Evolutionary conservation across 495 filamentous ascomycete species (phyloP).

Genomic region (Bacidia gigantensis): DNA sequence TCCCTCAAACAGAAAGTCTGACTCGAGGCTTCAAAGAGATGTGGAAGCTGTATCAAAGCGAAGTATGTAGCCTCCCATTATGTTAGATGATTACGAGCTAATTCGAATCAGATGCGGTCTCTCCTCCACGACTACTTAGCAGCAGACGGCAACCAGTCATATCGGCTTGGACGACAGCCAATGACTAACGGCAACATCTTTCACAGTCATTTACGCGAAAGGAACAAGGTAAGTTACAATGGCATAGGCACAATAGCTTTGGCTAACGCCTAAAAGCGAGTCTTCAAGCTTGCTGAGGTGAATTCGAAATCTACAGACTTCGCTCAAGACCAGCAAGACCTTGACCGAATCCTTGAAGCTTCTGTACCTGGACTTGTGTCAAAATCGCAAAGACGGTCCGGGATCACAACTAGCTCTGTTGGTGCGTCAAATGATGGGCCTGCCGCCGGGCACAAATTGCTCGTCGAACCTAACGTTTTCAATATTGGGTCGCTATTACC

Average conservation of each 20-base stretch:
- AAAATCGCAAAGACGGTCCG: constrained; percentile 45
- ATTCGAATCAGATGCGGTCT: constrained; percentile 60
- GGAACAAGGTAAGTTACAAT: constrained; percentile 44
- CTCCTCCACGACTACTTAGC: constrained; percentile 93
- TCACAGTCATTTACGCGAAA: constrained; percentile 50
- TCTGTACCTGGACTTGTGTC: constrained; percentile 90
- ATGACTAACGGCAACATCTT: constrained; percentile 41
- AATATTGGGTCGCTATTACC: constrained; percentile 92
- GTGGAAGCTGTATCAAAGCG: constrained; percentile 82
- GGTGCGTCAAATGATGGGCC: constrained; percentile 33
- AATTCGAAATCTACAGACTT: constrained; percentile 62
- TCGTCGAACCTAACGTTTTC: constrained; percentile 92
- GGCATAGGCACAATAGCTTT: not conserved
- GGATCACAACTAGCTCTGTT: constrained; percentile 20
- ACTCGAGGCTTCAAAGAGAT: constrained; percentile 77
- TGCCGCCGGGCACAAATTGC: constrained; percentile 65
- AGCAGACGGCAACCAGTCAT: constrained; percentile 62
- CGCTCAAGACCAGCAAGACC: constrained; percentile 70
- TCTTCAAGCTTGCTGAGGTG: constrained; percentile 82
- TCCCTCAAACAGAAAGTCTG: constrained; percentile 40
- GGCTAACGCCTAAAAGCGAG: constrained; percentile 41
- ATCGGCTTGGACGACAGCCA: constrained; percentile 33
- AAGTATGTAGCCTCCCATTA: constrained; percentile 30
- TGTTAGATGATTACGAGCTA: not conserved
- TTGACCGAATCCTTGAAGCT: constrained; percentile 76